phyloP scores from a whole-genome alignment of 179 eudicot genomes.

The Silene vulgaris region DNA sequence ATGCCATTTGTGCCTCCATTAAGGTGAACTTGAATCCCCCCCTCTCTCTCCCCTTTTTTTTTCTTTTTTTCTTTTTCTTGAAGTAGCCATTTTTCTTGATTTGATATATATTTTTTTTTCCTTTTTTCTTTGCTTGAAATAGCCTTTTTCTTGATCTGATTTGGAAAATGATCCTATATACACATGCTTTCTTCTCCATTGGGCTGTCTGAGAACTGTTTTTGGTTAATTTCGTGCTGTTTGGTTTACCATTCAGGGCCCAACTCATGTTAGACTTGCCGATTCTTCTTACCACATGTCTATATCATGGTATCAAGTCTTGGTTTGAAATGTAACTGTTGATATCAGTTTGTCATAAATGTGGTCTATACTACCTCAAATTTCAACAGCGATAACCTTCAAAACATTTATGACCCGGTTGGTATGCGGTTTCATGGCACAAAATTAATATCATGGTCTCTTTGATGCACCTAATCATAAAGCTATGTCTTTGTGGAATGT shows the following conservation, averaged over 20 bases:
- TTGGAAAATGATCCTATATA: neutral
- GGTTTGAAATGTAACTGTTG: neutral
- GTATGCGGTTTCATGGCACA: neutral
- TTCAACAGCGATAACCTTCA: neutral
- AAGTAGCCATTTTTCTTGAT: neutral
- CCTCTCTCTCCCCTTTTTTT: neutral
- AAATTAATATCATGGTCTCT: neutral
- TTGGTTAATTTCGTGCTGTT: neutral
- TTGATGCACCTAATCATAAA: too few species aligned
- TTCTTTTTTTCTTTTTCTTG: neutral
- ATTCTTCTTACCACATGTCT: too few species aligned
- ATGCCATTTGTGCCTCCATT: conserved; percentile 98
- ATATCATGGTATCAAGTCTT: neutral
- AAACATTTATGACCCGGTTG: neutral
- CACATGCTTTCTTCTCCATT: neutral
- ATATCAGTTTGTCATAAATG: neutral
- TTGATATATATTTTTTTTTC: neutral
- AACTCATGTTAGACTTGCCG: neutral
- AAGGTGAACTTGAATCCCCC: conserved; percentile 47
- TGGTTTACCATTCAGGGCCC: neutral
- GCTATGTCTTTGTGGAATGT: neutral
- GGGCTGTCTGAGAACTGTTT: neutral
- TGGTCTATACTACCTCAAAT: neutral
- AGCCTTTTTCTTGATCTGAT: neutral
- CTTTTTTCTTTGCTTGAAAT: neutral